A percentile compares a stretch with the other conserved stretches of the same genome.
phyloP scores from a whole-genome alignment of 129 eudicot genomes.

The Flaveria sonorensis region DNA sequence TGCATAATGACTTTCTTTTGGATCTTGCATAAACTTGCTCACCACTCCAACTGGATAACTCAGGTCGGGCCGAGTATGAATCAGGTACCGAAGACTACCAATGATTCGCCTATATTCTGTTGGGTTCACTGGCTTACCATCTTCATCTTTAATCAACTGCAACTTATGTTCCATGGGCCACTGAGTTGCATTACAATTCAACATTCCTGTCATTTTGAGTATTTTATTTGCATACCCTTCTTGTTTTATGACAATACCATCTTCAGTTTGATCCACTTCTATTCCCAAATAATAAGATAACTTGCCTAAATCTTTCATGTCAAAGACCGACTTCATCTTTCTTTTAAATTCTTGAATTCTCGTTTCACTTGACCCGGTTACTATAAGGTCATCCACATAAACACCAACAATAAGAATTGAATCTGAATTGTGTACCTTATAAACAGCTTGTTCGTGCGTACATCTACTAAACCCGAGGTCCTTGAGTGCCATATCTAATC shows the following conservation, averaged over 20 bases:
- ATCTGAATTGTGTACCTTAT: too few species aligned
- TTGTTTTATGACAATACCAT: neutral
- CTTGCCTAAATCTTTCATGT: neutral
- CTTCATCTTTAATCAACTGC: neutral
- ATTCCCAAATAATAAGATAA: too few species aligned
- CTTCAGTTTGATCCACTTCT: neutral
- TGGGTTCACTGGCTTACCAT: neutral
- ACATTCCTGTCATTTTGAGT: neutral
- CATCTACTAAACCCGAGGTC: too few species aligned
- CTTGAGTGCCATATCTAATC: too few species aligned
- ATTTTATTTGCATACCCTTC: neutral
- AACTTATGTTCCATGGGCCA: neutral
- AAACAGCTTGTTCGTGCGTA: too few species aligned
- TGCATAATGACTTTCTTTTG: neutral
- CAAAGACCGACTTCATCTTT: neutral
- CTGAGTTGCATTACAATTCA: neutral
- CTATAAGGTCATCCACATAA: too few species aligned
- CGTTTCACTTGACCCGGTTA: too few species aligned
- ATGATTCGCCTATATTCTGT: neutral
- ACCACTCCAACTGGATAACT: neutral
- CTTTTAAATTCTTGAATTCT: neutral
- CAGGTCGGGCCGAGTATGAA: neutral
- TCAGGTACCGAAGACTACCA: neutral
- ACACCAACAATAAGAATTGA: too few species aligned
- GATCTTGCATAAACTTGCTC: neutral